Conservation (phyloP, 352 stramenopile species). For the Thalassiosira livingstoniorum region DNA sequence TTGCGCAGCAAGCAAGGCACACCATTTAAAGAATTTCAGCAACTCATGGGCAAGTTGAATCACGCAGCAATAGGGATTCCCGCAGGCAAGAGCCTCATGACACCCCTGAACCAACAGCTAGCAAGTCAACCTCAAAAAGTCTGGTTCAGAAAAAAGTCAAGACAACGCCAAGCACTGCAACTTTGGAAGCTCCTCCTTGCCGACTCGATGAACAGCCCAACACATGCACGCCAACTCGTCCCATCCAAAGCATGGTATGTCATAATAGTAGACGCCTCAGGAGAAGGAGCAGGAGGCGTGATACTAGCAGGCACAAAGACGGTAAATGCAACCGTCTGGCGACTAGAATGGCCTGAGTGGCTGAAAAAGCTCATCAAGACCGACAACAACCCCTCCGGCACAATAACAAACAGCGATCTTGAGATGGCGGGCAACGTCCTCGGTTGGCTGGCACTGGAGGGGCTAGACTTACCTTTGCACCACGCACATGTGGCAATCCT, state of each 20-base stretch:
- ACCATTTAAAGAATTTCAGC: slow-evolving; percentile 12
- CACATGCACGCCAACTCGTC: not conserved
- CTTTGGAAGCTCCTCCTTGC: not conserved
- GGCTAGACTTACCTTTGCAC: not conserved
- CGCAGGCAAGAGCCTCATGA: slow-evolving; percentile 15
- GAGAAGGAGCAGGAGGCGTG: slow-evolving; percentile 16
- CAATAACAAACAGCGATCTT: too few species aligned
- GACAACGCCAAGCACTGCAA: not conserved
- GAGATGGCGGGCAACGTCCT: too few species aligned
- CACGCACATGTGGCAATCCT: slow-evolving; percentile 21
- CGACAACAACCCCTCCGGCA: not conserved
- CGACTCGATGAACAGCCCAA: not conserved
- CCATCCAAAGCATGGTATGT: not conserved
- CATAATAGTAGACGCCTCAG: not conserved
- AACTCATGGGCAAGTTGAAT: slow-evolving; percentile 9
- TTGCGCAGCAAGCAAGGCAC: slow-evolving; percentile 5
- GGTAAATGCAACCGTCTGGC: not conserved
- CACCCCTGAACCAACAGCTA: not conserved
- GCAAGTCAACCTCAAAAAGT: not conserved
- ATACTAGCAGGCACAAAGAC: not conserved
- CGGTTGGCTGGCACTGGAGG: too few species aligned
- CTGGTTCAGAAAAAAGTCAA: not conserved
- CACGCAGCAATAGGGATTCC: slow-evolving; percentile 27
- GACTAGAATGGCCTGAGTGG: not conserved
- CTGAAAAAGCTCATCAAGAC: not conserved